phyloP scores from a whole-genome alignment of 495 filamentous ascomycete species.

The Entonaema liquescens region DNA sequence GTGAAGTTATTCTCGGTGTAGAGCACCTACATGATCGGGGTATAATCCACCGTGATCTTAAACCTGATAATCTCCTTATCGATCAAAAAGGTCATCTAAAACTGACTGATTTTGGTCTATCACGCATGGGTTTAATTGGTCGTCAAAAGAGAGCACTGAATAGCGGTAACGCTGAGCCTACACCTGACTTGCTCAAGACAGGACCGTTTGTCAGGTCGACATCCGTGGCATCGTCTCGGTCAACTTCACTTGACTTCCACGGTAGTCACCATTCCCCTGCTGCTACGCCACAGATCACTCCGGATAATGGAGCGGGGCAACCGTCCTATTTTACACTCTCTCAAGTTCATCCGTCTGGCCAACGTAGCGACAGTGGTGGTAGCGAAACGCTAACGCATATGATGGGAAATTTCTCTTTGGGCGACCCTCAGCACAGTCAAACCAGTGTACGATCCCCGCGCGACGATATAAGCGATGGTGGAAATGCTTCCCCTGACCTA shows the following conservation, averaged over 20 bases:
- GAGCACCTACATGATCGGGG: constrained; percentile 93
- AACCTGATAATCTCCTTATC: constrained; percentile 96
- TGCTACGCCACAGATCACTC: constrained; percentile 87
- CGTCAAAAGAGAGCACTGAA: constrained; percentile 93
- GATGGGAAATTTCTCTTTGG: constrained; percentile 83
- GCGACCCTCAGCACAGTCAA: constrained; percentile 60
- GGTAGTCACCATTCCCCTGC: constrained; percentile 75
- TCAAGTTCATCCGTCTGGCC: constrained; percentile 72
- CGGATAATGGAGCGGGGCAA: constrained; percentile 77
- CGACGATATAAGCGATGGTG: constrained; percentile 53
- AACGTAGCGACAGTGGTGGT: constrained; percentile 90
- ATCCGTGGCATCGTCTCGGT: constrained; percentile 92
- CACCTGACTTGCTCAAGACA: constrained; percentile 89
- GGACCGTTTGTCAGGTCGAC: constrained; percentile 86
- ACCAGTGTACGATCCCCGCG: constrained; percentile 67
- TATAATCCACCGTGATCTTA: constrained; percentile 95
- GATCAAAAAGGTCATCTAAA: constrained; percentile 97
- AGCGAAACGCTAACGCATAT: constrained; percentile 86
- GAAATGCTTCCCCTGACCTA: constrained; percentile 74
- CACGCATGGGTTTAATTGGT: constrained; percentile 95
- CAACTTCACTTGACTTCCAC: constrained; percentile 91
- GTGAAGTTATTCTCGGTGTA: constrained; percentile 92
- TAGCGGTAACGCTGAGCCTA: constrained; percentile 76
- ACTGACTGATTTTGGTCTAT: constrained; percentile 96
- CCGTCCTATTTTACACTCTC: constrained; percentile 93